A percentile compares a stretch with the other conserved stretches of the same genome.
phyloP scores from a whole-genome alignment of 345 rosid species.

The Syzygium aromaticum region DNA sequence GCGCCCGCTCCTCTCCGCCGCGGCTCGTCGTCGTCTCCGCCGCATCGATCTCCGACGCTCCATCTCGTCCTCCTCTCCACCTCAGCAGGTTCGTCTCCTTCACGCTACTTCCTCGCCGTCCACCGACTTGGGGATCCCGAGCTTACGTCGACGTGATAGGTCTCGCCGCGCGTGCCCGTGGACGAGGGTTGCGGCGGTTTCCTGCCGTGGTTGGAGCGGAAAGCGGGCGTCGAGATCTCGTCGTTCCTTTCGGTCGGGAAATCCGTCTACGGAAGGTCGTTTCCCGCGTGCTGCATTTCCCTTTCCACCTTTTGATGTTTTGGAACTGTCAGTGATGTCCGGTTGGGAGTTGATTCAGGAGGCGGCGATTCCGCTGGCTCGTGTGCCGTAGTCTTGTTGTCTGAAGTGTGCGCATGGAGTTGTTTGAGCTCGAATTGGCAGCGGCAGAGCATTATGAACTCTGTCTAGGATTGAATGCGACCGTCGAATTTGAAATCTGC shows the following conservation, averaged over 20 bases:
- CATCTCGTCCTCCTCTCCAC: not conserved
- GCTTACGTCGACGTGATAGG: conserved; percentile 7
- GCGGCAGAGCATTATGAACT: not conserved
- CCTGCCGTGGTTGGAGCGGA: conserved; percentile 74
- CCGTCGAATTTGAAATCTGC: not conserved
- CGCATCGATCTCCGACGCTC: not conserved
- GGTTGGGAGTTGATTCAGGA: not conserved
- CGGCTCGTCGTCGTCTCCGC: not conserved
- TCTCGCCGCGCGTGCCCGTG: conserved; percentile 8
- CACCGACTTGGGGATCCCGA: not conserved
- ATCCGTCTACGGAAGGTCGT: conserved; percentile 61
- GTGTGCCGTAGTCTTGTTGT: not conserved
- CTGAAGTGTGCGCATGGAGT: not conserved
- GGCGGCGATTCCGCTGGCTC: not conserved
- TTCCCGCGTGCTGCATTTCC: not conserved
- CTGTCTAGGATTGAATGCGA: not conserved
- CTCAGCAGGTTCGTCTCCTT: not conserved
- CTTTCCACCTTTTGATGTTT: not conserved
- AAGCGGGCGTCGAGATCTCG: conserved; percentile 51
- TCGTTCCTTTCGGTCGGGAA: conserved; percentile 55
- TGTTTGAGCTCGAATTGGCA: not conserved
- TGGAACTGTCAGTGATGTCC: not conserved
- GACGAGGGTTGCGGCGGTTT: conserved; percentile 43
- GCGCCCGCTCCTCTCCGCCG: not conserved
- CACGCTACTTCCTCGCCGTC: not conserved